Conservation (phyloP, 805 yeast species). For the Schwanniomyces vanrijiae region DNA sequence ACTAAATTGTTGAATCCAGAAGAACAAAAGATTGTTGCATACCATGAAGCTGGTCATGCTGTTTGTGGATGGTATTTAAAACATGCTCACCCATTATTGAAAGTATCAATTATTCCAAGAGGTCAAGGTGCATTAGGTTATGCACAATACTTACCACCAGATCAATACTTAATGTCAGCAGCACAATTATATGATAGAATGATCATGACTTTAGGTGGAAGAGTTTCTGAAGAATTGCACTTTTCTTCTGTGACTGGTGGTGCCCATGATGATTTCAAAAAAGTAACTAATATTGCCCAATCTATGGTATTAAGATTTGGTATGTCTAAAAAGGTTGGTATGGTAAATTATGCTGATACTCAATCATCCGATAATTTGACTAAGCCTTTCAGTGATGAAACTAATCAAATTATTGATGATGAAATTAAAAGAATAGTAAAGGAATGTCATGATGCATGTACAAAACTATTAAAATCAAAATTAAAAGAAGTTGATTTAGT, state of each 20-base stretch:
- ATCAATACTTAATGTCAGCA: constrained; percentile 73
- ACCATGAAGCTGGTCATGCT: constrained; percentile 99
- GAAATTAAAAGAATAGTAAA: constrained; percentile 80
- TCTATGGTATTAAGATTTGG: constrained; percentile 92
- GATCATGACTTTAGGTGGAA: constrained; percentile 97
- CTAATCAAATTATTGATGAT: constrained; percentile 75
- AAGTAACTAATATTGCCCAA: constrained; percentile 90
- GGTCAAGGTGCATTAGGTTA: constrained; percentile 97
- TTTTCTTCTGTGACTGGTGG: constrained; percentile 93
- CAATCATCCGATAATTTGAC: constrained; percentile 65
- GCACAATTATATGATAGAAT: constrained; percentile 83
- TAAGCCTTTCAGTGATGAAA: constrained; percentile 88
- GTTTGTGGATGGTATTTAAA: constrained; percentile 95
- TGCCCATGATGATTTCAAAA: constrained; percentile 94
- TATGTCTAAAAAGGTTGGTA: constrained; percentile 87
- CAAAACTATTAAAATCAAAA: constrained; percentile 64
- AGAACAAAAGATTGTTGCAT: constrained; percentile 90
- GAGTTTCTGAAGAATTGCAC: constrained; percentile 93
- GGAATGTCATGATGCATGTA: constrained; percentile 74
- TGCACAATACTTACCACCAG: constrained; percentile 96
- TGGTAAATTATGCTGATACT: constrained; percentile 70
- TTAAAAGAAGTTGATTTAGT: constrained; percentile 76
- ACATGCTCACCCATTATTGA: constrained; percentile 88
- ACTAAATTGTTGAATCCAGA: constrained; percentile 78
- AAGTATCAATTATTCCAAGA: constrained; percentile 95